phyloP scores from a whole-genome alignment of 2,329 filamentous ascomycete genomes.

The Diplocarpon rosae region DNA sequence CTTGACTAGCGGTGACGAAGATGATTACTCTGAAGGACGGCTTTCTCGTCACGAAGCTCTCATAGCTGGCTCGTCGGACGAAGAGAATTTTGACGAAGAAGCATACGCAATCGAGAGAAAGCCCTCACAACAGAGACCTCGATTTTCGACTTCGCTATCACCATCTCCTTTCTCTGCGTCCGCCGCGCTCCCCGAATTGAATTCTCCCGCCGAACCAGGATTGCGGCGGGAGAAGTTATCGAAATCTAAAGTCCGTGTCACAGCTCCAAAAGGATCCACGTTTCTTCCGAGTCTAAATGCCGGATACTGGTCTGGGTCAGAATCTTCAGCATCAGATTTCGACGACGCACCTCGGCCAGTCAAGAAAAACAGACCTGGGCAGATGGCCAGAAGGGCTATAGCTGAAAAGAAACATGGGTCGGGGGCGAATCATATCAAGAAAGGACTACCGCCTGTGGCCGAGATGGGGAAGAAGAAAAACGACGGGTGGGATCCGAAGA shows the following conservation, averaged over 20 bases:
- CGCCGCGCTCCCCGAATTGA: slow-evolving; percentile 5
- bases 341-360: slow-evolving; percentile 44
- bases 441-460: slow-evolving; percentile 15
- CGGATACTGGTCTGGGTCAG: slow-evolving; percentile 69
- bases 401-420: slow-evolving; percentile 72
- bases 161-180: slow-evolving; percentile 3
- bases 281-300: slow-evolving; percentile 70
- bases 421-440: slow-evolving; percentile 38
- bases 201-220: slow-evolving; percentile 11
- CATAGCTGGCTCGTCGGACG: slow-evolving; percentile 25
- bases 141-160: slow-evolving; percentile 16
- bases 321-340: slow-evolving; percentile 52
- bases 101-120: slow-evolving; percentile 12
- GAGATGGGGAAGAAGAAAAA: slow-evolving; percentile 31
- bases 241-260: slow-evolving; percentile 7
- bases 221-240: slow-evolving; percentile 13
- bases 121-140: slow-evolving; percentile 3
- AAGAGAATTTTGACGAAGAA: slow-evolving; percentile 23
- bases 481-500: slow-evolving; percentile 47
- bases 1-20: slow-evolving; percentile 10
- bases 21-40: slow-evolving; percentile 19
- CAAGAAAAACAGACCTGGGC: slow-evolving; percentile 65
- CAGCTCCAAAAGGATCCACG: slow-evolving; percentile 32
- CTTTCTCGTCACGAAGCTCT: slow-evolving; percentile 23
- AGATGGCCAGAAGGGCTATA: slow-evolving; percentile 66